Evolutionary conservation across 2,329 filamentous ascomycete genomes (phyloP), one percentile per base, ranked within the genome.

Genomic region (Aspergillus sp.): DNA sequence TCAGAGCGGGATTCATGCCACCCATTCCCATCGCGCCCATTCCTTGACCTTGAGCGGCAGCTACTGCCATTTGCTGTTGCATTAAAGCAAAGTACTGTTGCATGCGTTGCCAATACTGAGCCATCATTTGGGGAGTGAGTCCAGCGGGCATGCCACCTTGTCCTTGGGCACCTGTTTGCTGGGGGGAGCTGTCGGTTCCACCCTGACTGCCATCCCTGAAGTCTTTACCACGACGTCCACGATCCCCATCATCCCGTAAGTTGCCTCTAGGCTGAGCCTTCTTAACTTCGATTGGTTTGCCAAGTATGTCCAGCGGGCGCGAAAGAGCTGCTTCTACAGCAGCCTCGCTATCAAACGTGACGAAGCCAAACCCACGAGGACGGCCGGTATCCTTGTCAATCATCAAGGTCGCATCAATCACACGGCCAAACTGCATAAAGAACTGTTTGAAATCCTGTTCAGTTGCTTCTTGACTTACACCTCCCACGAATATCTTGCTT

Each of bases 321-420:
- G 89, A 87, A 44, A 99, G 86, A 60, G 93, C 96, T 34, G 90
- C 89, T 64, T 99, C 95, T 45, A 99, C 95, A 17, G 95, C 95
- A 15, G 91, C 88, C 70, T 99, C 95, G 65, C 89, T 96, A 76
- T 99, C 95, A 67, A 99, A 99, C 0, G 95, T 99, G 53, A 99
- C 95, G 74, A 99, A 99, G 13, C 95, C 95, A 70, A 99, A 99
- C 2, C 95, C 95, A 70, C 95, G 85, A 3, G 95, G 95, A 41
- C 95, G 86, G n/a, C 95, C 95, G 1, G 95, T 99, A 74, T 99
- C 95, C 77, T 99, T 99, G 75, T 99, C 95, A 87, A 99, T 99
- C 95, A 99, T 99, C 2, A 99, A 86, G 0, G 95, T 99, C 2
- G 95, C 95, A 77, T 99, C 95, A 40, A 99, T 89, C 19, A 99